Evolutionary conservation across 345 rosid species (phyloP).

Genomic region (Eucalyptus curtisii): DNA sequence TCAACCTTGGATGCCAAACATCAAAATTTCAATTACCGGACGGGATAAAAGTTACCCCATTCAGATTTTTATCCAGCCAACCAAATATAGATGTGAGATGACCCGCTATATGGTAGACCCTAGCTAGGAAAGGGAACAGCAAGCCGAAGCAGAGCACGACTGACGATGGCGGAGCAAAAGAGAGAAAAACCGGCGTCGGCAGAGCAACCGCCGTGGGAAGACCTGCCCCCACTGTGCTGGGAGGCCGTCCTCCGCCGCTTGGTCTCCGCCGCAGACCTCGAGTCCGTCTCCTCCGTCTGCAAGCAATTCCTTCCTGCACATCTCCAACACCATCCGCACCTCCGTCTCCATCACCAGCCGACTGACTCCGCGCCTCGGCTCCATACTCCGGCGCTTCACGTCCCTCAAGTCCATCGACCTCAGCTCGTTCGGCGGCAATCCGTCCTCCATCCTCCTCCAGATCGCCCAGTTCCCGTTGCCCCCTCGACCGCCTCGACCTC

Average conservation of each 20-base stretch:
- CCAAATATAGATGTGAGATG: too few species aligned
- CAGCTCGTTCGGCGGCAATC: conserved; percentile 1
- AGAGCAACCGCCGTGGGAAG: neutral
- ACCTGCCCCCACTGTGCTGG: conserved; percentile 63
- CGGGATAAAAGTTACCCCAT: too few species aligned
- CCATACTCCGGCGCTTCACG: conserved; percentile 19
- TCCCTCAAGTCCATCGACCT: conserved; percentile 27
- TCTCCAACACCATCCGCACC: conserved; percentile 42
- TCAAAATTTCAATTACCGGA: too few species aligned
- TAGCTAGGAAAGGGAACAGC: too few species aligned
- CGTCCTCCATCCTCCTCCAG: conserved; percentile 10
- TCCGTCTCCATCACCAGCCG: conserved; percentile 25
- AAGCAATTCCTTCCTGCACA: conserved; percentile 33
- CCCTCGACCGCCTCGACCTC: conserved; percentile 32
- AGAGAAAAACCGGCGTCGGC: too few species aligned
- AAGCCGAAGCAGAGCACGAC: too few species aligned
- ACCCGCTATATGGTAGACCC: too few species aligned
- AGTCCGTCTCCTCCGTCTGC: conserved; percentile 49
- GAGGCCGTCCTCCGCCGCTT: conserved; percentile 34
- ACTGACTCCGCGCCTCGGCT: conserved; percentile 12
- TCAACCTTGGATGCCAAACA: too few species aligned
- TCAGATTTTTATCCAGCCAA: too few species aligned
- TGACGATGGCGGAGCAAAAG: too few species aligned
- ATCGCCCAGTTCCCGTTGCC: conserved; percentile 25
- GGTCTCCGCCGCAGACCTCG: conserved; percentile 17